Evolutionary conservation across 2,329 filamentous ascomycete genomes (phyloP).

Genomic region (Trichoderma atroviride): DNA sequence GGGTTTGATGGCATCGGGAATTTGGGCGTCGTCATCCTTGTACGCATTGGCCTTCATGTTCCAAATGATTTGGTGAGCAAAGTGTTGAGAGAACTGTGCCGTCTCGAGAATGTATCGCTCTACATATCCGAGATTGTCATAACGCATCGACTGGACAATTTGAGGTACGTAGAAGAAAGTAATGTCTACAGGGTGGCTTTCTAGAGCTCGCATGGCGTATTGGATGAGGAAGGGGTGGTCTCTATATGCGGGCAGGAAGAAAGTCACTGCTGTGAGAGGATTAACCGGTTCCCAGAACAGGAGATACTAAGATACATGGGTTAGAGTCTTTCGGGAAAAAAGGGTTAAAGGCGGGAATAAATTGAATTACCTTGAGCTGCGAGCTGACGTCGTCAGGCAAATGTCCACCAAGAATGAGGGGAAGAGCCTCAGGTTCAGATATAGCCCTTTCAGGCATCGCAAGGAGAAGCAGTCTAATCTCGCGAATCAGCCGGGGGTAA

Average conservation of each 20-base stretch:
- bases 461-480: slow-evolving; percentile 78
- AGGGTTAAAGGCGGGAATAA: background rate
- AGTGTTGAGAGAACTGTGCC: slow-evolving; percentile 94
- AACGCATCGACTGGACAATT: slow-evolving; percentile 92
- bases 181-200: slow-evolving; percentile 92
- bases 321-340: slow-evolving; percentile 29
- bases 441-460: slow-evolving; percentile 84
- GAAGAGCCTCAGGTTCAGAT: slow-evolving; percentile 77
- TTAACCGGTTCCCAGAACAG: slow-evolving; percentile 93
- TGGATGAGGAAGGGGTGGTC: slow-evolving; percentile 94
- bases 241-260: slow-evolving; percentile 87
- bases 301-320: slow-evolving; percentile 64
- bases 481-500: slow-evolving; percentile 69
- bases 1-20: slow-evolving; percentile 91
- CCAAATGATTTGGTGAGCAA: slow-evolving; percentile 99
- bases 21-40: slow-evolving; percentile 90
- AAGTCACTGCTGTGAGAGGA: slow-evolving; percentile 88
- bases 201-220: slow-evolving; percentile 92
- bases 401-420: slow-evolving; percentile 75
- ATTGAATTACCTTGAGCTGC: slow-evolving; percentile 72
- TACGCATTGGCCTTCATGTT: slow-evolving; percentile 99
- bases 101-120: slow-evolving; percentile 97
- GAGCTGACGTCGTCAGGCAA: slow-evolving; percentile 75
- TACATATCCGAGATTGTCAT: slow-evolving; percentile 91
- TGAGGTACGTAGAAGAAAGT: slow-evolving; percentile 99